Evolutionary conservation across 306 rosid genomes (phyloP), one percentile per base, ranked within the genome.

Genomic region (Cucumis hystrix): DNA sequence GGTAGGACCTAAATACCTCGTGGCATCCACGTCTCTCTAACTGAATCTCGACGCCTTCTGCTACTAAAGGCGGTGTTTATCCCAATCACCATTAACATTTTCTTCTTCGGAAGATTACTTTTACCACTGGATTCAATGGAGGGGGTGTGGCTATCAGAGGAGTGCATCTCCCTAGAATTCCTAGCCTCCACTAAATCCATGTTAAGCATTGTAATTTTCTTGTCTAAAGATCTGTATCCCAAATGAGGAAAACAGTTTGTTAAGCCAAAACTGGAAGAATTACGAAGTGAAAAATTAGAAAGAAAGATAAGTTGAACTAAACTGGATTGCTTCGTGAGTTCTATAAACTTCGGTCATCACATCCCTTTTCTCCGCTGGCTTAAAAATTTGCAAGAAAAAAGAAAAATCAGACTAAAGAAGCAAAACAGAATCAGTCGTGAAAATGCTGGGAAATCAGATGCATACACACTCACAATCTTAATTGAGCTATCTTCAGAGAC

Each of bases 11-110:
- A 20, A 28, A 65, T 79, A 95, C 99, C 99, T 84, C 90, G 96
- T 67, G 99, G 99, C 99, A 95, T 95, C 99, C 99, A 95, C 66
- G 99, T 95, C 85, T 90, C 97, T 84, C 99, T 83, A 66, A 95
- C 97, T 4, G 99, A 95, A 86, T 95, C 99, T 37, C 99, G 96
- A 75, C 99, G 79, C 83, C 87, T 95, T 83, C 99, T 87, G 81
- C 99, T 95, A 79, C 99, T 95, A 78, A 95, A 95, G 85, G 99
- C 99, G 0, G 99, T 95, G 86, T 95, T 95, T 77, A 95, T 95
- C 71, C 99, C 99, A 67, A 95, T 92, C 49, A 95, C 97, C 76
- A 95, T 80, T 74, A 95, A 91, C 3, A 81, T 89, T 85, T 95
- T 95, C 93, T 90, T 86, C 80, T 79, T 88, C 17, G 83, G 83